Conservation (phyloP, 2,329 filamentous ascomycete species). For the Epichloe aotearoae region DNA sequence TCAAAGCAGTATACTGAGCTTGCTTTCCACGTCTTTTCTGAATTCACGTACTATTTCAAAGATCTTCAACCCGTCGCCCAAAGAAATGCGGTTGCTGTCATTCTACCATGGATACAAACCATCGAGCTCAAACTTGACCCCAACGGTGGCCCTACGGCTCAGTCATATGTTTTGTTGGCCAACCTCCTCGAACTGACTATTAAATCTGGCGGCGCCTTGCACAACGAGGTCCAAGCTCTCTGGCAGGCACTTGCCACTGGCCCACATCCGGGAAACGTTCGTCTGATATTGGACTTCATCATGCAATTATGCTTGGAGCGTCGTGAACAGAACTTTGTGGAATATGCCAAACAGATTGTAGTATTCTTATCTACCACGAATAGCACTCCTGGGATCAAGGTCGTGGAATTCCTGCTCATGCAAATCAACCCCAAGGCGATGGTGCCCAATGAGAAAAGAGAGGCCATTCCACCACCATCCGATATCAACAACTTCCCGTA, state of each 20-base stretch:
- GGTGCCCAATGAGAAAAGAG: slow-evolving; percentile 77
- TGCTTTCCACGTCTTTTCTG: slow-evolving; percentile 89
- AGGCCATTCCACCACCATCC: slow-evolving; percentile 53
- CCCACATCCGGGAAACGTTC: slow-evolving; percentile 84
- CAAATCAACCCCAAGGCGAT: slow-evolving; percentile 94
- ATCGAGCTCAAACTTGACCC: slow-evolving; percentile 88
- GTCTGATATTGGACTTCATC: slow-evolving; percentile 89
- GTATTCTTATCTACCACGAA: slow-evolving; percentile 81
- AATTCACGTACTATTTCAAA: slow-evolving; percentile 90
- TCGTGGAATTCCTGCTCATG: slow-evolving; percentile 84
- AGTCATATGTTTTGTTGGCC: slow-evolving; percentile 86
- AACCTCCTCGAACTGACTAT: slow-evolving; percentile 96
- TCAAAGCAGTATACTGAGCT: slow-evolving; percentile 80
- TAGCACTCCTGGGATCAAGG: slow-evolving; percentile 65
- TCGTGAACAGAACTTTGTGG: slow-evolving; percentile 93
- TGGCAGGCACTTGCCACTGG: slow-evolving; percentile 95
- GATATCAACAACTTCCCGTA: slow-evolving; percentile 72
- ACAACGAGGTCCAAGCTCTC: slow-evolving; percentile 93
- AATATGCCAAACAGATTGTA: slow-evolving; percentile 95
- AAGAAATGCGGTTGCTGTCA: slow-evolving; percentile 84
- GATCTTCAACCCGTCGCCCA: slow-evolving; percentile 71
- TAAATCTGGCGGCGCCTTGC: slow-evolving; percentile 71
- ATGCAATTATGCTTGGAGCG: slow-evolving; percentile 87
- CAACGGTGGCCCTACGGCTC: slow-evolving; percentile 77
- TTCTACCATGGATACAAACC: slow-evolving; percentile 90